A percentile compares a stretch with the other conserved stretches of the same genome.
phyloP scores from a whole-genome alignment of 73 alveolate species.

The Tetrahymena borealis region DNA sequence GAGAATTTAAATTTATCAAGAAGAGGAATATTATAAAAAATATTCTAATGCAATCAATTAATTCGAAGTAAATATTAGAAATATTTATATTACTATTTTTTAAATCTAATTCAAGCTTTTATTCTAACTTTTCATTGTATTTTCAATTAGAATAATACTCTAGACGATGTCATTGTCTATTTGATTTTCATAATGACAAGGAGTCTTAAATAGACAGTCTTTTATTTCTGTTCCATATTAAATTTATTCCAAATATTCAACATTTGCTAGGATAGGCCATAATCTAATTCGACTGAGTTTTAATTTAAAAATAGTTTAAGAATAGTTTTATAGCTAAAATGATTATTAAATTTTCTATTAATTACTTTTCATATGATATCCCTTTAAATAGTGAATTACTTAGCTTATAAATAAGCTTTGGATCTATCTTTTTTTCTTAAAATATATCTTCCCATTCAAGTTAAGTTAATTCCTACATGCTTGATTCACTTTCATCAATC shows the following conservation, averaged over 20 bases:
- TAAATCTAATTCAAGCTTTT: not conserved
- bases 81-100: not conserved
- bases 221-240: not conserved
- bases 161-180: not conserved
- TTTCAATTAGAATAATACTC: not conserved
- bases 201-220: not conserved
- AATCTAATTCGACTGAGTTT: not conserved
- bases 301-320: too few relatives aligned
- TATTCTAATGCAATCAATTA: too few relatives aligned
- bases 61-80: too few relatives aligned
- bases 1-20: too few relatives aligned
- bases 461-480: not conserved
- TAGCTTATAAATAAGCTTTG: not conserved
- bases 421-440: not conserved
- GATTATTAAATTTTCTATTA: not conserved
- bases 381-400: not conserved
- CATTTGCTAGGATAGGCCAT: not conserved
- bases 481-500: not conserved
- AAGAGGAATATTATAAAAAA: too few relatives aligned
- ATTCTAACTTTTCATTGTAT: not conserved
- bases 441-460: not conserved
- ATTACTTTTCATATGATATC: not conserved
- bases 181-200: not conserved
- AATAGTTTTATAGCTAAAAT: not conserved
- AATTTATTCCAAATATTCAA: not conserved